A percentile compares a stretch with the other conserved stretches of the same genome.
phyloP scores from a whole-genome alignment of 2,329 filamentous ascomycete genomes.

The Chrysoporthe cubensis region DNA sequence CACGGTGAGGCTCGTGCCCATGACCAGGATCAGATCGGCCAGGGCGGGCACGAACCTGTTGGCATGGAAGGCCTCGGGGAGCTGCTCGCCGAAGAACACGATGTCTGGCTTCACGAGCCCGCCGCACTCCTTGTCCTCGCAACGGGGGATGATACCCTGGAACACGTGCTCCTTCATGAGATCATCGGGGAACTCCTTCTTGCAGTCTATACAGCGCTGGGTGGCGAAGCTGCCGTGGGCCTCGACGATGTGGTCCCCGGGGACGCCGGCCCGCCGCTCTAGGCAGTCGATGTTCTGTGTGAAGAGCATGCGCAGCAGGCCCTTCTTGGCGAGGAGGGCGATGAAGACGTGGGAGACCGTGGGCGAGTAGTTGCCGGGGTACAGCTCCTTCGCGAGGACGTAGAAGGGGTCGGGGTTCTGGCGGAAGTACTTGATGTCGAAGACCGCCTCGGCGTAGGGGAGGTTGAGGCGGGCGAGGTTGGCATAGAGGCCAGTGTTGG shows the following conservation, averaged over 20 bases:
- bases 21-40: conserved; percentile 43
- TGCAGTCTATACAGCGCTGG: conserved; percentile 91
- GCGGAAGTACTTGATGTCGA: conserved; percentile 89
- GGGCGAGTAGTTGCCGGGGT: conserved; percentile 85
- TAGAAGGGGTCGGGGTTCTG: conserved; percentile 89
- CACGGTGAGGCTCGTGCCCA: conserved; percentile 87
- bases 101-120: conserved; percentile 93
- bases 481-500: conserved; percentile 89
- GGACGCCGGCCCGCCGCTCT: conserved; percentile 84
- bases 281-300: conserved; percentile 98
- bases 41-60: conserved; percentile 55
- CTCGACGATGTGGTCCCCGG: conserved; percentile 80
- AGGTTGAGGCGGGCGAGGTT: conserved; percentile 87
- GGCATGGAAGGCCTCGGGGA: conserved; percentile 66
- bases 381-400: conserved; percentile 85
- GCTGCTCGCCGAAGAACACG: conserved; percentile 80
- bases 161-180: conserved; percentile 73
- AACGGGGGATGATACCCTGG: conserved; percentile 71
- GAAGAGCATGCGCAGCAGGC: conserved; percentile 81
- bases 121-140: conserved; percentile 62
- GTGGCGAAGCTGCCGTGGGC: conserved; percentile 94
- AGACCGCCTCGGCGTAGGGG: conserved; percentile 89
- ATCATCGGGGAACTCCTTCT: conserved; percentile 69
- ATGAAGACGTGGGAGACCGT: conserved; percentile 93
- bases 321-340: conserved; percentile 77